Evolutionary conservation across 1,284 basidiomycete species (phyloP), one percentile per base, ranked within the genome.

Genomic region (Ceratobasidium sp.): DNA sequence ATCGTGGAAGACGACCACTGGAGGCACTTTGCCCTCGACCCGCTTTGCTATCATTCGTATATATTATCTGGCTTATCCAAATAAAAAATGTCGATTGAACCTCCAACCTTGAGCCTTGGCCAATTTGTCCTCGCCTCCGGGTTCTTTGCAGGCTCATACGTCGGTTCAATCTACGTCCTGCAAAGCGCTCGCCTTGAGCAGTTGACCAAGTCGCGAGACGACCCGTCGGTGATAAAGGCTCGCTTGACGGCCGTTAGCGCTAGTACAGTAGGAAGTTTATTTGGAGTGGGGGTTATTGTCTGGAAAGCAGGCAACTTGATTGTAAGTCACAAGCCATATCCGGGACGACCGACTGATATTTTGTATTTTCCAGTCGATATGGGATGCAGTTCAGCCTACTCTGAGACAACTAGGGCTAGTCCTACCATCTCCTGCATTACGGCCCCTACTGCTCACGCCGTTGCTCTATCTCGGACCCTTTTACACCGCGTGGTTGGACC

Each of bases 381-480:
- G 35, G 35, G 49, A 54, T 55, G 54, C 69, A 38, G n/a, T 73
- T 31, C 7, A 15, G 8, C 27, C 69, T n/a, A 55, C 70, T n/a
- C 20, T 68, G 6, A 27, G 65, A 20, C 40, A 70, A 8, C 60
- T 74, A 43, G 73, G 74, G 32, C 79, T 80, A 53, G 74, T 72
- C 22, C 72, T 85, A 54, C 73, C 85, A 71, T 54, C 53, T 70
- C 60, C 38, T 15, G 32, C 73, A 3, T 49, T 75, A 34, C 72
- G 72, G 29, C 71, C 69, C 40, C 69, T 85, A 42, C 76, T 82
- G 10, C 81, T 97, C 32, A 89, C 91, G 0, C 91, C 92, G 0
- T 73, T 87, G 1, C 83, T 98, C n/a, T 96, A 92, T 77, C 77
- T 88, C 2, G 96, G 96, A 0, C 93, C 95, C 0, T 79, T 98